Evolutionary conservation across 2,329 filamentous ascomycete species (phyloP).

Genomic region (Fusarium sp.): DNA sequence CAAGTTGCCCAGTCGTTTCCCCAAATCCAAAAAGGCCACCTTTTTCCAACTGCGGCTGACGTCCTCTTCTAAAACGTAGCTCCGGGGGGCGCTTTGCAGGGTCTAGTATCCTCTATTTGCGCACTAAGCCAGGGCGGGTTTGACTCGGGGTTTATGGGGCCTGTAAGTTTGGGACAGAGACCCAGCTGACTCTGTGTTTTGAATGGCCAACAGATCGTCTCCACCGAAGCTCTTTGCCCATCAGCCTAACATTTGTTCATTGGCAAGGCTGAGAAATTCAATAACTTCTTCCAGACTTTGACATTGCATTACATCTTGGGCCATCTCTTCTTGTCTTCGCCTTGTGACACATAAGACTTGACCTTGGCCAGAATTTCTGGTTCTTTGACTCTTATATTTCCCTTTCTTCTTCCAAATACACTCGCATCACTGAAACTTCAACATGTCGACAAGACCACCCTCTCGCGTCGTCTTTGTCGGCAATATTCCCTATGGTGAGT

Average conservation of each 20-base stretch:
- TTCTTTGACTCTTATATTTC: neutral
- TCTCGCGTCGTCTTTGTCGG: constrained; percentile 87
- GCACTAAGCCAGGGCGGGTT: constrained; percentile 26
- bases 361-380: neutral
- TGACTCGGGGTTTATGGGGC: constrained; percentile 1
- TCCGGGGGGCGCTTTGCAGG: constrained; percentile 25
- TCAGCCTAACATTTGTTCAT: constrained; percentile 38
- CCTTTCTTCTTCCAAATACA: neutral
- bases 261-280: constrained; percentile 45
- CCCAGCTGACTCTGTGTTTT: constrained; percentile 10
- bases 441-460: constrained; percentile 78
- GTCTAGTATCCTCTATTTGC: constrained; percentile 19
- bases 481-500: constrained; percentile 83
- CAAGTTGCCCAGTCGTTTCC: constrained; percentile 25
- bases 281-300: constrained; percentile 24
- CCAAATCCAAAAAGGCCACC: constrained; percentile 36
- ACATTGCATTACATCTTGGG: constrained; percentile 17
- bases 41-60: constrained; percentile 42
- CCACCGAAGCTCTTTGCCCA: constrained; percentile 28
- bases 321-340: neutral
- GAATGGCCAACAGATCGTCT: constrained; percentile 10
- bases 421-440: neutral
- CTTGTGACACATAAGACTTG: neutral
- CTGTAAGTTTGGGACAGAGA: constrained; percentile 1
- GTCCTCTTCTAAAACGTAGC: constrained; percentile 34